A percentile compares a stretch with the other conserved stretches of the same genome.
Conservation (phyloP, 495 filamentous ascomycete genomes). For the Wilcoxina mikolae region DNA sequence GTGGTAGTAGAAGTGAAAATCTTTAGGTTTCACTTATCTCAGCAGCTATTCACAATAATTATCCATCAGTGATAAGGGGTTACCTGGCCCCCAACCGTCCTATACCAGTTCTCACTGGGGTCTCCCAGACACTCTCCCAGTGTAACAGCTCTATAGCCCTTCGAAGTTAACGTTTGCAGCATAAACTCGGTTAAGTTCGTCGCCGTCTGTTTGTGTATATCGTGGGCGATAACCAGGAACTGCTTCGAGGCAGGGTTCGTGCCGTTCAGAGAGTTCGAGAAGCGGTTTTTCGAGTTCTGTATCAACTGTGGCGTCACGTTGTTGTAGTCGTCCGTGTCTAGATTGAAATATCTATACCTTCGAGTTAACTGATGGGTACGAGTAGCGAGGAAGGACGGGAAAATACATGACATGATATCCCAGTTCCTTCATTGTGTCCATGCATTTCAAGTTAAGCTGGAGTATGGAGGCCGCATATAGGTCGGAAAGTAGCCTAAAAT, state of each 20-base stretch:
- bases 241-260: conserved; percentile 34
- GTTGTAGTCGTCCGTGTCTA: conserved; percentile 68
- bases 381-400: no score
- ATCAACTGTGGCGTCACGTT: conserved; percentile 46
- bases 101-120: conserved; percentile 55
- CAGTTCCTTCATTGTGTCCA: conserved; percentile 43
- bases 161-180: conserved; percentile 34
- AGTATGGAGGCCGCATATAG: conserved; percentile 48
- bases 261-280: conserved; percentile 41
- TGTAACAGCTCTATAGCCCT: conserved; percentile 53
- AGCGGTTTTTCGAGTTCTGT: conserved; percentile 59
- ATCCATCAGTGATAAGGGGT: neutral
- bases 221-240: conserved; percentile 61
- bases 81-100: no score
- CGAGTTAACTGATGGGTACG: no score
- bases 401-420: conserved; percentile 63
- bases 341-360: no score
- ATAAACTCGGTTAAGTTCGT: conserved; percentile 65
- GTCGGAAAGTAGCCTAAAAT: conserved; percentile 54
- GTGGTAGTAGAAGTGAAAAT: neutral
- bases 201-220: conserved; percentile 63
- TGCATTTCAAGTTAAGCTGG: conserved; percentile 45
- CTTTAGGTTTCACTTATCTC: neutral
- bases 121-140: conserved; percentile 64
- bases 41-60: neutral